Base-by-base conservation (phyloP, 139 green algal species). In the Desmodesmus armatus region DNA sequence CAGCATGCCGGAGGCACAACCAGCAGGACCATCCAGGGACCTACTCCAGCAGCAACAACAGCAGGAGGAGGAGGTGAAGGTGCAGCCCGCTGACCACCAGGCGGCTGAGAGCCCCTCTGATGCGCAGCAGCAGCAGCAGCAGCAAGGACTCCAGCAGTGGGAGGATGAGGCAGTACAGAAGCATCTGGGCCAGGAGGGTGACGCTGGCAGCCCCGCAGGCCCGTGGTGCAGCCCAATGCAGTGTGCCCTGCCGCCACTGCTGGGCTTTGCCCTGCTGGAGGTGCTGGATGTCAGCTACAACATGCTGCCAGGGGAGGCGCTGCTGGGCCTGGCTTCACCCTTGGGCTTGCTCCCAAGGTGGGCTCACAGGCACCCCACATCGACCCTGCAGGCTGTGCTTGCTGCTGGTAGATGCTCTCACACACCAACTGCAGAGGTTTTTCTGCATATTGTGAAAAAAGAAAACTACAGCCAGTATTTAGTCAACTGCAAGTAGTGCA, bases 271-370 rank as follows among this genome's bases (percentile, higher is more conserved):
- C 31, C 27, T 37, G 2, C 23, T 84, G 78, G 29, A 29, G 17
- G 39, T 84, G 62, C 62, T 84, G 62, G 78, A 84, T 76, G 62
- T 84, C n/a, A 84, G 78, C 43, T 84, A 67, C 40, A 84, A 84
- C 41, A 17, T 76, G 55, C 41, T 84, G 3, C 62, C 78, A 77
- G 78, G 62, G 55, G 62, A 77, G 49, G 29, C 76, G 31, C 43
- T 84, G 40, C 78, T 84, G 62, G 78, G 78, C 3, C 3, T 25
- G 3, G 21, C 1, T 0, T 84, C 78, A 5, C 78, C 78, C 49
- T n/a, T 84, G 29, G 78, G 62, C 5, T 7, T 7, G 35, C 41
- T 84, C 41, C 62, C 78, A 3, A 84, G 78, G 78, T 84, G 49
- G 44, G 58, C 58, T 67, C 21, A n/a, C 1, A 67, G n/a, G 2